Evolutionary conservation across 306 rosid species (phyloP), one percentile per base, ranked within the genome.

Genomic region (Corylus avellana): DNA sequence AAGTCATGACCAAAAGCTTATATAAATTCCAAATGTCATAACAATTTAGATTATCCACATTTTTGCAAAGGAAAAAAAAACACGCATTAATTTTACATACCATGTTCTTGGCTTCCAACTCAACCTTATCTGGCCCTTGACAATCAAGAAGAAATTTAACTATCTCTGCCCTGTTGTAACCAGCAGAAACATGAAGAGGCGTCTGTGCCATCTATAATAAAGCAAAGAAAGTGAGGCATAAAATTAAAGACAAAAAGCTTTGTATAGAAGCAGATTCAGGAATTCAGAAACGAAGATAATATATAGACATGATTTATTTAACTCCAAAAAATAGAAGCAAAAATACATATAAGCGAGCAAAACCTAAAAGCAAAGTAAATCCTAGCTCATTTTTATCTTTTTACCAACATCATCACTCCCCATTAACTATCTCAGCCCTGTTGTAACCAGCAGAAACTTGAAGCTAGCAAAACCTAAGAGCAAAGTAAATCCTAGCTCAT

Each of bases 71-170:
- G 72, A 35, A 29, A 32, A 35, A 20, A 76, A 72, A 25, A 44
- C 20, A 42, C 47, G 53, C 55, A 74, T 20, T 20, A 32, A n/a
- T 25, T 48, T 76, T 77, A 51, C 88, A 49, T 75, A 94, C 98
- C 98, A 92, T 94, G 84, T 92, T 94, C 89, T 83, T 84, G 77
- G 97, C 97, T 90, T 94, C 98, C 89, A 92, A 82, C 84, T 89
- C 92, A 79, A 87, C 93, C 73, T 12, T 85, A 37, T 87, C 92
- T 5, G 85, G 67, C 66, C 97, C 98, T 84, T 85, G 89, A 92
- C 88, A 91, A 70, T 84, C 92, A 57, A 93, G 98, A 82, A 96
- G 96, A 84, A 87, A 90, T 76, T 91, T 90, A 80, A 96, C 93
- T 72, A 96, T 82, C 29, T 88, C 98, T 13, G 82, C 70, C 88